Evolutionary conservation across 2,329 filamentous ascomycete species (phyloP).

Genomic region (Sphaerostilbella broomeana): DNA sequence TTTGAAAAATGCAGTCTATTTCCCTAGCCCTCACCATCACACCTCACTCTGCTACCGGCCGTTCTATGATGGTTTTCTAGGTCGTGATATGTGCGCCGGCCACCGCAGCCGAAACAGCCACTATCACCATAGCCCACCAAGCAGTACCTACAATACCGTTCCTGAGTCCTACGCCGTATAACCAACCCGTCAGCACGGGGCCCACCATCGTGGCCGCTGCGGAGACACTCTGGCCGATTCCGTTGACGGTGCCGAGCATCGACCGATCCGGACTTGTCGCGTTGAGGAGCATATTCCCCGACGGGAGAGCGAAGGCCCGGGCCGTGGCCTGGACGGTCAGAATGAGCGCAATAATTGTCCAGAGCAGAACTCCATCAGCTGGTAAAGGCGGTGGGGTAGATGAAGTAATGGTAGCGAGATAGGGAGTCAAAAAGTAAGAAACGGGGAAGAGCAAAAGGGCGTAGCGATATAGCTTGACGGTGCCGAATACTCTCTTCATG

Average conservation of each 20-base stretch:
- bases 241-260: slow-evolving; percentile 52
- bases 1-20: too few relatives aligned
- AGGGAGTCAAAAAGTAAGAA: slow-evolving; percentile 62
- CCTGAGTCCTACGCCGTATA: slow-evolving; percentile 40
- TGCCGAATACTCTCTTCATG: slow-evolving; percentile 58
- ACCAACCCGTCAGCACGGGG: slow-evolving; percentile 43
- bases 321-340: slow-evolving; percentile 64
- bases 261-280: slow-evolving; percentile 54
- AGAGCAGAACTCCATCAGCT: slow-evolving; percentile 45
- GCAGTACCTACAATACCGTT: slow-evolving; percentile 39
- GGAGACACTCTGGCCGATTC: slow-evolving; percentile 45
- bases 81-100: too few relatives aligned
- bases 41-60: too few relatives aligned
- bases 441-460: slow-evolving; percentile 61
- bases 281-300: slow-evolving; percentile 54
- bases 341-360: slow-evolving; percentile 55
- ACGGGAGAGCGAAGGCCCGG: slow-evolving; percentile 60
- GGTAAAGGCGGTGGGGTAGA: slow-evolving; percentile 34
- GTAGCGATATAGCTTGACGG: slow-evolving; percentile 57
- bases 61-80: too few relatives aligned
- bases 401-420: slow-evolving; percentile 58
- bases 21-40: too few relatives aligned
- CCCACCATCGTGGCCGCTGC: slow-evolving; percentile 43
- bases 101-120: too few relatives aligned
- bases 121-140: too few relatives aligned